A percentile compares a stretch with the other conserved stretches of the same genome.
phyloP scores from a whole-genome alignment of 1,284 basidiomycete species.

The Ceratobasidium sp. region DNA sequence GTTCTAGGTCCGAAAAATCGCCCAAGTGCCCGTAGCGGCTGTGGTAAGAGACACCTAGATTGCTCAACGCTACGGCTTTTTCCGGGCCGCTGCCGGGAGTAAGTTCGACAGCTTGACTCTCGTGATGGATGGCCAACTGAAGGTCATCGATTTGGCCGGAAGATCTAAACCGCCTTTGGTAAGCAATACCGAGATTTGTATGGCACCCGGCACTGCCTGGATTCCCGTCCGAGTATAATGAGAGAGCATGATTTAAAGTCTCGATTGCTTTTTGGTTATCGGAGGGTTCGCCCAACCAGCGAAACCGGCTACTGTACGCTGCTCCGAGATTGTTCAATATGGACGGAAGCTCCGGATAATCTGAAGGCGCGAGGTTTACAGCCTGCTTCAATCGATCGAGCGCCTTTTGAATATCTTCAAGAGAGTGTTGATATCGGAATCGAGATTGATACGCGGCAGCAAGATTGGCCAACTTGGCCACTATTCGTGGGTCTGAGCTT shows the following conservation, averaged over 20 bases:
- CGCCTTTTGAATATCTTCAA: constrained; percentile 5
- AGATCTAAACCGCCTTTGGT: not conserved
- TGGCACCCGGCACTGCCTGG: not conserved
- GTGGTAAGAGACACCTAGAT: constrained; percentile 4
- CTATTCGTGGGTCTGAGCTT: not conserved
- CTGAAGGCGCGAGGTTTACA: not conserved
- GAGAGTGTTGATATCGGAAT: not conserved
- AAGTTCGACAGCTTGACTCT: not conserved
- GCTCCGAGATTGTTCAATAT: not conserved
- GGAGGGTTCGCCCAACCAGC: not conserved
- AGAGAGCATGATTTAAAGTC: not conserved
- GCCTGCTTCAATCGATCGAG: constrained; percentile 8
- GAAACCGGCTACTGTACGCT: not conserved
- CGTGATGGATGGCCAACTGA: not conserved
- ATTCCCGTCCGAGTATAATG: not conserved
- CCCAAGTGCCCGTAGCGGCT: not conserved
- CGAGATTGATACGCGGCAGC: not conserved
- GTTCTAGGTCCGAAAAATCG: constrained; percentile 5
- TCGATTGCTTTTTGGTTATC: constrained; percentile 14
- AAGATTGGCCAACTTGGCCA: constrained; percentile 11
- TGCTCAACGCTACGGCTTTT: not conserved
- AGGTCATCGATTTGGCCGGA: not conserved
- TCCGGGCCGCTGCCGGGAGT: not conserved
- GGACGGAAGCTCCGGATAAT: not conserved
- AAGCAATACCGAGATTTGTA: not conserved